These are phyloP conservation scores for Sclerotinia glacialis DNA, from an alignment of 2,329 filamentous ascomycete species.

Conservation along the genomic window DNA sequence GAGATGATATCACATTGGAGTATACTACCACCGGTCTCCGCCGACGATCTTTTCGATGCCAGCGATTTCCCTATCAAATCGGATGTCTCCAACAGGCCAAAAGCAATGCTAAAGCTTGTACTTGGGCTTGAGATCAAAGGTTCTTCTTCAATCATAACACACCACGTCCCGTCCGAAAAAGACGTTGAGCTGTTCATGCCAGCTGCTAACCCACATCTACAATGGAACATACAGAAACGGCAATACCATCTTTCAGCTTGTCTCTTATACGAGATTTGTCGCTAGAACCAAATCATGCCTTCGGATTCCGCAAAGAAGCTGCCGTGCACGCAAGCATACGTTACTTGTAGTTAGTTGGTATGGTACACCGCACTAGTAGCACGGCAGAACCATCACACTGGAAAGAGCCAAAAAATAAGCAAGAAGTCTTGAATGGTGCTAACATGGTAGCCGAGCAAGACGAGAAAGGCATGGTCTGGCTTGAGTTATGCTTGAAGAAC, in stretches of 20 bases:
- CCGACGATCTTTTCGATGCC: not conserved
- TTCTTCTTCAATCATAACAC: not conserved
- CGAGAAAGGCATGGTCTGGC: not conserved
- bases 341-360: not conserved
- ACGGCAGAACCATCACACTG: not conserved
- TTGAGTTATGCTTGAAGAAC: slow-evolving; percentile 2
- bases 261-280: not conserved
- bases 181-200: not conserved
- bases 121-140: not conserved
- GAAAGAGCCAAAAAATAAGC: not conserved
- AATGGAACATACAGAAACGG: not conserved
- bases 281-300: not conserved
- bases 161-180: too few species aligned
- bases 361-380: not conserved
- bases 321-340: not conserved
- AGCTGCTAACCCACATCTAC: not conserved
- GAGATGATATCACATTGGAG: not conserved
- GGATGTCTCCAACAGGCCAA: not conserved
- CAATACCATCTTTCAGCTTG: not conserved
- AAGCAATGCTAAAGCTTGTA: not conserved
- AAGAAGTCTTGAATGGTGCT: not conserved
- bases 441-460: not conserved
- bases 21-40: not conserved
- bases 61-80: too few species aligned
- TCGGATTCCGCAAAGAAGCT: not conserved